A percentile compares a stretch with the other conserved stretches of the same genome.
These are phyloP conservation scores for Aspergillus sp. DNA, from an alignment of 2,329 filamentous ascomycete genomes.

Conservation along the genomic window DNA sequence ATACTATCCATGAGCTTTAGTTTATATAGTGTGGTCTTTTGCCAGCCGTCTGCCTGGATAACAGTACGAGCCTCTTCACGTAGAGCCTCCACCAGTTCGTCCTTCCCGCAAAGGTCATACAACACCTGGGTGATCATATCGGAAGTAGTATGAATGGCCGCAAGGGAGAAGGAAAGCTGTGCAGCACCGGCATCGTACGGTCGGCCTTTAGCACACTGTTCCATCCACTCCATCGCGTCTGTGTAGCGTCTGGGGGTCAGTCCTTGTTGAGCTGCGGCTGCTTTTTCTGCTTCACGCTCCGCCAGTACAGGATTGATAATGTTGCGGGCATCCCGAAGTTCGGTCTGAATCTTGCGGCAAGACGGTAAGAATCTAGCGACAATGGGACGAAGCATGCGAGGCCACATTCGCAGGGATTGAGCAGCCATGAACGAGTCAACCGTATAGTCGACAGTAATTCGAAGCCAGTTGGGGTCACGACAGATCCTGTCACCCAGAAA, in stretches of 20 bases:
- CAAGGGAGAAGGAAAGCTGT: slow-evolving; percentile 23
- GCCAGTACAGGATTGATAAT: slow-evolving; percentile 12
- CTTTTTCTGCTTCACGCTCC: neutral
- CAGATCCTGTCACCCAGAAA: slow-evolving; percentile 25
- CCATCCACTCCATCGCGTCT: slow-evolving; percentile 28
- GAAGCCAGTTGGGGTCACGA: slow-evolving; percentile 26
- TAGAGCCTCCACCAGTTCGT: slow-evolving; percentile 11
- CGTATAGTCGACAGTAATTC: slow-evolving; percentile 26
- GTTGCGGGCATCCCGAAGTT: slow-evolving; percentile 8
- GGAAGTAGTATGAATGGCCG: slow-evolving; percentile 24
- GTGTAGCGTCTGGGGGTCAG: slow-evolving; percentile 5
- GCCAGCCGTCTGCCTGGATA: slow-evolving; percentile 25
- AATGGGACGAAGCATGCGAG: slow-evolving; percentile 4
- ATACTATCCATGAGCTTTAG: slow-evolving; percentile 45
- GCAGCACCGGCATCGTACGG: slow-evolving; percentile 17
- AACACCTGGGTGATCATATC: slow-evolving; percentile 25
- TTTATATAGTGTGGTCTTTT: slow-evolving; percentile 38
- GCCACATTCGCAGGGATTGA: slow-evolving; percentile 11
- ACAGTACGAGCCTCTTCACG: slow-evolving; percentile 22
- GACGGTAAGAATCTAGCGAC: slow-evolving; percentile 9
- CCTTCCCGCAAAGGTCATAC: slow-evolving; percentile 15
- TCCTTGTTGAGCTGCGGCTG: neutral
- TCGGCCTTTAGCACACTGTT: slow-evolving; percentile 21
- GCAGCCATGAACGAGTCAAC: slow-evolving; percentile 19
- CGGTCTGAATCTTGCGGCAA: slow-evolving; percentile 9